Evolutionary conservation across 805 yeast genomes (phyloP).

Genomic region (Spathaspora sp.): DNA sequence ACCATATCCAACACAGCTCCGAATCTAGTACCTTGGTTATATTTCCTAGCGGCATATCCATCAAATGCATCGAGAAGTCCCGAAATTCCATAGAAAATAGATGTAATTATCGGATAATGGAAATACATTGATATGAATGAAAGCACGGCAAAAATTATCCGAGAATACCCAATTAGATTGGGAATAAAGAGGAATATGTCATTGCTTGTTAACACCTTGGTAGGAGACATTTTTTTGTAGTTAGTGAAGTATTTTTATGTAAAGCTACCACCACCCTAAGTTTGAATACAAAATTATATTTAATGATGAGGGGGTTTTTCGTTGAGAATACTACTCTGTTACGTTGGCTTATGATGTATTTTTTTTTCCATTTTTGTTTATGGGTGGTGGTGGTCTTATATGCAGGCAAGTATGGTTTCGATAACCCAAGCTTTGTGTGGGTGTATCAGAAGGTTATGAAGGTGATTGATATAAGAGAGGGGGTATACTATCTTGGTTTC

Average conservation of each 20-base stretch:
- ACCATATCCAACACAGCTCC: slow-evolving; percentile 99
- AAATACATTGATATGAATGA: slow-evolving; percentile 79
- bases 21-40: slow-evolving; percentile 82
- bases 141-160: slow-evolving; percentile 77
- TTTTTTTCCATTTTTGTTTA: no score
- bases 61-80: slow-evolving; percentile 94
- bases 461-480: no score
- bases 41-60: slow-evolving; percentile 90
- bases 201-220: slow-evolving; percentile 7
- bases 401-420: no score
- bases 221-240: not conserved
- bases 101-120: slow-evolving; percentile 75
- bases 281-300: no score
- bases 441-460: no score
- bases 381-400: no score
- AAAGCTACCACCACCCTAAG: no score
- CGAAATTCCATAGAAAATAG: slow-evolving; percentile 75
- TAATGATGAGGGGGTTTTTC: not conserved
- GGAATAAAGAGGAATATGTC: slow-evolving; percentile 81
- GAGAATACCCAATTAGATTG: slow-evolving; percentile 82
- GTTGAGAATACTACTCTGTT: not conserved
- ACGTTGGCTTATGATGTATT: not conserved
- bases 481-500: no score
- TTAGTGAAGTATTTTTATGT: not conserved
- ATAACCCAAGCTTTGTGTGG: no score